Base-by-base conservation (phyloP, 78 protist genomes). In the Pelomyxa schiedti region DNA sequence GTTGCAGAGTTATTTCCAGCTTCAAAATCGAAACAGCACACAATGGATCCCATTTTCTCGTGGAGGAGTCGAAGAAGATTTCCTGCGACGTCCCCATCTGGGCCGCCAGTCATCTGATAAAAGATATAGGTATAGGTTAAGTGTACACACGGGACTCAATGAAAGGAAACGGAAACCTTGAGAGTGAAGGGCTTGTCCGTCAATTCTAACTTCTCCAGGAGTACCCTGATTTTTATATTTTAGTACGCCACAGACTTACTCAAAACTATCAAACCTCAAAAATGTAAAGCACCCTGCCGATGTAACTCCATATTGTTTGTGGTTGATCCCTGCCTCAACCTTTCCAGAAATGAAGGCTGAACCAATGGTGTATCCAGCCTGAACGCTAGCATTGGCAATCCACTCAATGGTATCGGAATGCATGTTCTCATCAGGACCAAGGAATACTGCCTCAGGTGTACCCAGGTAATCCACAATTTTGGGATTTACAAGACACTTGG, bases 81-180 rank as follows among this genome's bases (percentile, higher is more conserved):
- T 32, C 86, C 69, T 9, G 93, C 96, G 8, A 93, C 70, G 69
- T 93, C 96, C 47, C 96, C 96, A 39, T 93, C 95, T 65, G 96
- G 96, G 28, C 96, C 96, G 72, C 96, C 96, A 3, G 96, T 93
- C 76, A 47, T 47, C 58, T 47, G 16, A 16, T n/a, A n/a, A n/a
- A n/a, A n/a, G n/a, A n/a, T n/a, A n/a, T n/a, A n/a, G n/a, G n/a
- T n/a, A n/a, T n/a, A n/a, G n/a, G n/a, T n/a, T n/a, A n/a, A n/a
- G n/a, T n/a, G n/a, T n/a, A n/a, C n/a, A n/a, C n/a, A n/a, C n/a
- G n/a, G n/a, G n/a, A n/a, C n/a, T n/a, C n/a, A n/a, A n/a, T n/a
- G n/a, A n/a, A n/a, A n/a, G n/a, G n/a, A n/a, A n/a, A n/a, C n/a
- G n/a, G n/a, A n/a, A n/a, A n/a, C n/a, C n/a, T n/a, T n/a, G n/a